Evolutionary conservation across 352 stramenopile genomes (phyloP).

Genomic region (Phytophthora sp.): DNA sequence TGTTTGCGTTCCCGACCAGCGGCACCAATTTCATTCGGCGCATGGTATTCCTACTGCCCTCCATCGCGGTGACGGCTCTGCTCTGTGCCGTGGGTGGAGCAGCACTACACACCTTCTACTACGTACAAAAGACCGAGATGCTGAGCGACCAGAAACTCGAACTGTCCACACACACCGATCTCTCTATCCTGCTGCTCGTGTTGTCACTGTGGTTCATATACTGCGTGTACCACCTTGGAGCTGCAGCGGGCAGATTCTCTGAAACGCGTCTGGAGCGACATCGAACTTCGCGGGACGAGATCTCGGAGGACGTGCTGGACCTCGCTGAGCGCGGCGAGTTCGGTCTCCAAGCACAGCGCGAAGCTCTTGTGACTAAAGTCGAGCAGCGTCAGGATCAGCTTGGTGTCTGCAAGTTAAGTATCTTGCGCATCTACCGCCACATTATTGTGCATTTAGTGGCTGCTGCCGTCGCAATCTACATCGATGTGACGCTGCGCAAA

Average conservation of each 20-base stretch:
- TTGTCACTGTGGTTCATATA: slow-evolving; percentile 54
- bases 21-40: slow-evolving; percentile 49
- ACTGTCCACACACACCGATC: slow-evolving; percentile 46
- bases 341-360: slow-evolving; percentile 66
- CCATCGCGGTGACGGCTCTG: slow-evolving; percentile 47
- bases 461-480: slow-evolving; percentile 54
- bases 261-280: slow-evolving; percentile 44
- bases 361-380: slow-evolving; percentile 59
- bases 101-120: slow-evolving; percentile 64
- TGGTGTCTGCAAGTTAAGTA: slow-evolving; percentile 57
- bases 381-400: slow-evolving; percentile 64
- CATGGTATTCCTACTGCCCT: slow-evolving; percentile 42
- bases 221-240: slow-evolving; percentile 42
- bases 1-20: slow-evolving; percentile 63
- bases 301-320: slow-evolving; percentile 57
- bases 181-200: slow-evolving; percentile 42
- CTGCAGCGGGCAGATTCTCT: slow-evolving; percentile 41
- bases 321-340: slow-evolving; percentile 72
- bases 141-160: slow-evolving; percentile 24
- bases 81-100: slow-evolving; percentile 44
- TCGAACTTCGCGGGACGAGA: slow-evolving; percentile 39
- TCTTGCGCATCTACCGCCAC: slow-evolving; percentile 60
- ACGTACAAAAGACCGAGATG: slow-evolving; percentile 53
- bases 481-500: slow-evolving; percentile 23
- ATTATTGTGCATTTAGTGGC: slow-evolving; percentile 41